Base-by-base conservation (phyloP, 495 filamentous ascomycete genomes). In the Immersiella caudata region DNA sequence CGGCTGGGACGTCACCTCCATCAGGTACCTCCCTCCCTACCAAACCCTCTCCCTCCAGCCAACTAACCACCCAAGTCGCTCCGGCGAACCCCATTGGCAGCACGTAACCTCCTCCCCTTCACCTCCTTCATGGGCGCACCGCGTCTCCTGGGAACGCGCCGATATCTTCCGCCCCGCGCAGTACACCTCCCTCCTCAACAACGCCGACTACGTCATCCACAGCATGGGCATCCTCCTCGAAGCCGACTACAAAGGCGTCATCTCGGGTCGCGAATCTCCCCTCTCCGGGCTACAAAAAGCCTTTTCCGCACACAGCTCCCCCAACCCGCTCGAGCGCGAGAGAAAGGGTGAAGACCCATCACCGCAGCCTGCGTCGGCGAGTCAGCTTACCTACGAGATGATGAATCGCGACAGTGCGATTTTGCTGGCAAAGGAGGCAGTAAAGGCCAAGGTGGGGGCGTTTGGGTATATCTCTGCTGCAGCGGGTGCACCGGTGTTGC, bases 221-320 rank as follows among this genome's bases (percentile, higher is more conserved):
- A 90, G 83, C 68, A 91, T 97, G 89, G 95, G 95, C 7, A 98
- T 99, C 62, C 83, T 99, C n/a, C 85, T 99, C 14, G 95, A 99
- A 79, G 94, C 94, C 8, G 95, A 99, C 79, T 99, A 99, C 84
- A 98, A 99, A 80, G 91, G 90, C 66, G 92, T 97, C 4, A 75
- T 99, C 49, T 87, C 85, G 61, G 96, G 95, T 20, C 85, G 84
- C 57, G 93, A 95, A 71, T 91, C 90, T 0, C 86, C 92, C 5
- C 74, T 94, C 61, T 77, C 87, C 0, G 93, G 93, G 0, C 79
- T 99, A 4, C 83, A 85, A 63, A 87, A 88, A 60, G 93, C 92
- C 49, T 98, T 97, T 64, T 66, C 72, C 12, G 58, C 70, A 0
- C 64, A 72, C 52, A 73, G 77, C 22, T 70, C 86, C 50, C 82